These are phyloP conservation scores for Hydnomerulius pinastri DNA, from an alignment of 768 basidiomycete species.

Conservation along the genomic window DNA sequence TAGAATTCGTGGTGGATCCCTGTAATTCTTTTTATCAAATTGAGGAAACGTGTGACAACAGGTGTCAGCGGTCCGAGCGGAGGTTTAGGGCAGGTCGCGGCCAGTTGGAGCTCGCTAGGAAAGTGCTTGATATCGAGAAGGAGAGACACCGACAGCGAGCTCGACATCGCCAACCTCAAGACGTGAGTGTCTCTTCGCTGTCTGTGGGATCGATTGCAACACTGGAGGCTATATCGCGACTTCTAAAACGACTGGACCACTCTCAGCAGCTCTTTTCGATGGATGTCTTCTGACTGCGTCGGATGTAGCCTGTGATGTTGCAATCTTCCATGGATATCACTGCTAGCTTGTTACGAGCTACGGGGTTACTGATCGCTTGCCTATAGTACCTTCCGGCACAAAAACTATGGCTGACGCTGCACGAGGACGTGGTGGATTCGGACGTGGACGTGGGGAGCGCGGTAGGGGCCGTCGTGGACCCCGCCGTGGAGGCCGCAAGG, in stretches of 20 bases:
- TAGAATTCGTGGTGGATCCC: no score
- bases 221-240: background rate
- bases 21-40: no score
- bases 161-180: conserved; percentile 31
- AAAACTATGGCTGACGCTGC: conserved; percentile 82
- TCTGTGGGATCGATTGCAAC: background rate
- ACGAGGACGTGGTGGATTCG: conserved; percentile 90
- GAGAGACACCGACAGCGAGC: conserved; percentile 16
- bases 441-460: conserved; percentile 77
- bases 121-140: conserved; percentile 2
- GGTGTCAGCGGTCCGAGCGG: conserved; percentile 21
- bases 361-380: conserved; percentile 25
- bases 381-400: conserved; percentile 26
- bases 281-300: conserved; percentile 45
- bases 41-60: conserved; percentile 6
- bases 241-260: background rate
- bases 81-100: conserved; percentile 32
- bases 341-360: background rate
- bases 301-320: conserved; percentile 41
- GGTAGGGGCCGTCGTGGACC: conserved; percentile 73
- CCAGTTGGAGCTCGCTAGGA: background rate
- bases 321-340: background rate
- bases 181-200: conserved; percentile 37
- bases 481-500: conserved; percentile 96
- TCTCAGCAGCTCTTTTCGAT: conserved; percentile 28